phyloP scores from a whole-genome alignment of 2,329 filamentous ascomycete genomes.

The Xylaria sp. region DNA sequence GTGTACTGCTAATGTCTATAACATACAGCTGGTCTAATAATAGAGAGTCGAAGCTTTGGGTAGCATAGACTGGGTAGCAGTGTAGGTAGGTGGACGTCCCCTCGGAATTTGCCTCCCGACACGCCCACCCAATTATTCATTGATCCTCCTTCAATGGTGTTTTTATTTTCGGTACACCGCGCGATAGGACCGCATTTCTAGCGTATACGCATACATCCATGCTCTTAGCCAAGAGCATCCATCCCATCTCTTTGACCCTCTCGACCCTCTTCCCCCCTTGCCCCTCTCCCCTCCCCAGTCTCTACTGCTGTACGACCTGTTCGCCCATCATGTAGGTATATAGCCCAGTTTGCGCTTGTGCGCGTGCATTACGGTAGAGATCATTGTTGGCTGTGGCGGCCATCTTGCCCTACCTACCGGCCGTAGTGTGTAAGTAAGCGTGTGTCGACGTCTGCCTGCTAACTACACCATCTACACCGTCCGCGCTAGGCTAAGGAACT shows the following conservation, averaged over 20 bases:
- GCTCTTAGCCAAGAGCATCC: not conserved
- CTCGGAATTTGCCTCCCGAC: conserved; percentile 26
- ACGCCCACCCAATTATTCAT: conserved; percentile 1
- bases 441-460: not conserved
- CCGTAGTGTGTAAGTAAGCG: not conserved
- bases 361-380: conserved; percentile 11
- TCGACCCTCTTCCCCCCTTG: too few species aligned
- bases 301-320: conserved; percentile 14
- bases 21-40: conserved; percentile 11
- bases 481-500: not conserved
- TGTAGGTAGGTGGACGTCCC: conserved; percentile 8
- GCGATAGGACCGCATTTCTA: conserved; percentile 2
- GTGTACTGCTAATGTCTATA: not conserved
- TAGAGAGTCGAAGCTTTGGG: not conserved
- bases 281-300: not conserved
- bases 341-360: conserved; percentile 23
- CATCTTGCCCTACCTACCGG: conserved; percentile 10
- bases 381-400: conserved; percentile 2
- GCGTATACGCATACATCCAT: too few species aligned
- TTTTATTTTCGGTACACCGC: conserved; percentile 14
- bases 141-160: not conserved
- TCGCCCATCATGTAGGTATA: conserved; percentile 12
- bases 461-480: not conserved
- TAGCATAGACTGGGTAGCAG: conserved; percentile 10
- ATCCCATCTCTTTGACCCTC: not conserved